These are phyloP conservation scores for Zymoseptoria ardabiliae DNA, from an alignment of 2,329 filamentous ascomycete genomes.

Conservation along the genomic window DNA sequence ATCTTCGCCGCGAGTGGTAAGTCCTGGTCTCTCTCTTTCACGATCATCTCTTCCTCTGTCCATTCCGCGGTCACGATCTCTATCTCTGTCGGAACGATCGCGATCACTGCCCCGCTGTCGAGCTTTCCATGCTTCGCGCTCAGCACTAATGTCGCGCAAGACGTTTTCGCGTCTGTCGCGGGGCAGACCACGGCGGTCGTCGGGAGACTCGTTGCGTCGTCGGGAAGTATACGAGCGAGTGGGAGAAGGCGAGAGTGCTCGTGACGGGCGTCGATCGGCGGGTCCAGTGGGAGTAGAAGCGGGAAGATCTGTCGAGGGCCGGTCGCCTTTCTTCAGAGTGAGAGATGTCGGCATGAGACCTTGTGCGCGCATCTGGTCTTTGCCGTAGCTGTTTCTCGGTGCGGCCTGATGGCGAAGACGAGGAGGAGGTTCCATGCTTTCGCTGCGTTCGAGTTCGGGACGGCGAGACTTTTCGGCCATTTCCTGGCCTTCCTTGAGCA, in stretches of 20 bases:
- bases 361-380: conserved; percentile 26
- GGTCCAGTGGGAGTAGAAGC: conserved; percentile 14
- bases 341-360: conserved; percentile 28
- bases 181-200: conserved; percentile 17
- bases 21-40: conserved; percentile 1
- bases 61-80: conserved; percentile 15
- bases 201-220: conserved; percentile 20
- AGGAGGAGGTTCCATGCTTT: conserved; percentile 35
- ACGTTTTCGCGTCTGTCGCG: conserved; percentile 20
- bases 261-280: conserved; percentile 13
- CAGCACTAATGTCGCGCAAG: conserved; percentile 28
- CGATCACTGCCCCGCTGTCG: conserved; percentile 18
- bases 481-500: conserved; percentile 49
- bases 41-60: conserved; percentile 36
- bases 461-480: conserved; percentile 46
- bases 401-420: conserved; percentile 21
- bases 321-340: conserved; percentile 26
- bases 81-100: conserved; percentile 17
- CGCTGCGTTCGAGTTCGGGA: conserved; percentile 42
- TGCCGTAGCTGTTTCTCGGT: conserved; percentile 18
- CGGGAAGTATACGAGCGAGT: conserved; percentile 19
- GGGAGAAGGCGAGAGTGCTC: conserved; percentile 23
- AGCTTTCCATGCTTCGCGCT: conserved; percentile 28
- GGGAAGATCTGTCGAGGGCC: conserved; percentile 9
- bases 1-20: conserved; percentile 17